Conservation (phyloP, 2,329 filamentous ascomycete species). For the Neonectria hederae region DNA sequence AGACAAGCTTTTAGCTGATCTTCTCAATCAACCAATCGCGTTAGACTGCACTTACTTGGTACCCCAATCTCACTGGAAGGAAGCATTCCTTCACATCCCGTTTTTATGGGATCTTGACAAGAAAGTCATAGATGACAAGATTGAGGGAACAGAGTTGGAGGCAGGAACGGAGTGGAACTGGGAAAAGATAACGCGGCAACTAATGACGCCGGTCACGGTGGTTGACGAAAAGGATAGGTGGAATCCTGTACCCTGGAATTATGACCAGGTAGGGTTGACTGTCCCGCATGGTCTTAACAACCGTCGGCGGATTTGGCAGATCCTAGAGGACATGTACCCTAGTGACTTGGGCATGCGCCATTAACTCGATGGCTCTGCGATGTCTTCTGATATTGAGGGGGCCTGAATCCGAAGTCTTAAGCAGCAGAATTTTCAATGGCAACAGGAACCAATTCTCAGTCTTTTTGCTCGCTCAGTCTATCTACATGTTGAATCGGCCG, state of each 20-base stretch:
- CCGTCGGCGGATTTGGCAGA: constrained; percentile 24
- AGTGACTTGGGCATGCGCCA: background rate
- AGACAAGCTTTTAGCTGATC: background rate
- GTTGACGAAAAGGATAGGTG: background rate
- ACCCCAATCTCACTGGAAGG: background rate
- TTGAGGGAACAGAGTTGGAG: background rate
- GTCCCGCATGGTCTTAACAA: constrained; percentile 16
- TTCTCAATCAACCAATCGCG: background rate
- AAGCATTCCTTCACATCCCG: constrained; percentile 10
- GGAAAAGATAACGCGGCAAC: constrained; percentile 22
- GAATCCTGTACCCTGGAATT: background rate
- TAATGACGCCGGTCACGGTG: background rate
- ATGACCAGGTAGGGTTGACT: constrained; percentile 4
- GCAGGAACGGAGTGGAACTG: constrained; percentile 10
- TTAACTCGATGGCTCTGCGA: too few relatives aligned
- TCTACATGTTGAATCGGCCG: too few relatives aligned
- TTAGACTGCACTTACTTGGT: constrained; percentile 17
- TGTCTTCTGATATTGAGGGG: too few relatives aligned
- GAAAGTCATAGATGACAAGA: background rate
- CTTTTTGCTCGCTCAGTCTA: too few relatives aligned
- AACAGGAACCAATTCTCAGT: too few relatives aligned
- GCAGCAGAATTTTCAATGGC: too few relatives aligned
- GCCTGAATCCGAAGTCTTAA: too few relatives aligned
- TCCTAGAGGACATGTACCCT: constrained; percentile 23
- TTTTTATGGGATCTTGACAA: constrained; percentile 23